phyloP scores from a whole-genome alignment of 768 basidiomycete genomes.

The Rhizopogon roseolus region DNA sequence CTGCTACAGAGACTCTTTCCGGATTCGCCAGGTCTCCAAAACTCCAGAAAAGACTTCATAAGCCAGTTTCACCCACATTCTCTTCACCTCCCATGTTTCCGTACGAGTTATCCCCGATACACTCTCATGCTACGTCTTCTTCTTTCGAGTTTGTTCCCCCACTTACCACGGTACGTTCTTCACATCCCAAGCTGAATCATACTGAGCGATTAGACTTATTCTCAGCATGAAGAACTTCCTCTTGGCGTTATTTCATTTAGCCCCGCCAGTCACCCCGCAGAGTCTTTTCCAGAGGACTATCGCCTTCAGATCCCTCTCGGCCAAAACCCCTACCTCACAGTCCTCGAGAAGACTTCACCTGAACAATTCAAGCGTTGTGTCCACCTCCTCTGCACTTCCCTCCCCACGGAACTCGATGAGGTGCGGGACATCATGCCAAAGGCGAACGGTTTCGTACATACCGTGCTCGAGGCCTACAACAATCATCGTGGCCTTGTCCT shows the following conservation, averaged over 20 bases:
- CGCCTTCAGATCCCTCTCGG: conserved; percentile 16
- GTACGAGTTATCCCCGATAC: too few relatives aligned
- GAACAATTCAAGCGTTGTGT: conserved; percentile 15
- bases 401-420: conserved; percentile 12
- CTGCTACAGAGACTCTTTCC: neutral
- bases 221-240: conserved; percentile 1
- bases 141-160: neutral
- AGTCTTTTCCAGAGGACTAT: conserved; percentile 25
- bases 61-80: too few relatives aligned
- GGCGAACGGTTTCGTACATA: conserved; percentile 31
- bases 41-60: too few relatives aligned
- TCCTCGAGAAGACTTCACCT: conserved; percentile 17
- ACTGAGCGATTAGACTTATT: conserved; percentile 4
- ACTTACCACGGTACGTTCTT: neutral
- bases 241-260: conserved; percentile 17
- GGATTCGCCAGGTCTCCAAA: too few relatives aligned
- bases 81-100: too few relatives aligned
- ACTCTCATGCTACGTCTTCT: too few relatives aligned
- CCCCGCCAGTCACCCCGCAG: conserved; percentile 16
- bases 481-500: conserved; percentile 34
- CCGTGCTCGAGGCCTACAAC: conserved; percentile 32
- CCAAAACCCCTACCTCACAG: conserved; percentile 13
- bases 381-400: conserved; percentile 24
- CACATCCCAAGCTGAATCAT: neutral
- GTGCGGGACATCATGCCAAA: conserved; percentile 24